Evolutionary conservation across 2,329 filamentous ascomycete species (phyloP), one percentile per base, ranked within the genome.

Genomic region (Fusarium tjaetaba): DNA sequence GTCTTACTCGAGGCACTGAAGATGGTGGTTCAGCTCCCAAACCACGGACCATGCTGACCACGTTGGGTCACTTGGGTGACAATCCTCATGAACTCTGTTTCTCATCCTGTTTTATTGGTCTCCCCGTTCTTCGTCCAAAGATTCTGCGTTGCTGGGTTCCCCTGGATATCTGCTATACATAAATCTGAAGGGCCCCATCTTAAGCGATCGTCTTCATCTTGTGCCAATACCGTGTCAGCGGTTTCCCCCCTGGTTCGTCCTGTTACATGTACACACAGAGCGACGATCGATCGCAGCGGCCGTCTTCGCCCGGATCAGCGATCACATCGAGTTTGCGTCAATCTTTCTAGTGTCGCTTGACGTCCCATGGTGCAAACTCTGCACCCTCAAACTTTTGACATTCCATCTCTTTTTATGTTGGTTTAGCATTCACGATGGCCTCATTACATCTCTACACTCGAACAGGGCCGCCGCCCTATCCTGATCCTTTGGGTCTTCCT

Each of bases 401-500:
- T 22, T 14, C 14, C 38, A 11, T 32, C 18, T 30, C n/a, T 63
- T 26, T 26, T 30, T 16, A 38, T 45, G 65, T 38, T 49, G 14
- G 13, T 26, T 10, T 15, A 11, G 28, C 20, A n/a, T 39, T 60
- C 28, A 28, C 16, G 16, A 75, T 75, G 68, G 53, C 41, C 18
- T 70, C 52, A 20, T 39, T 41, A 22, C 15, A 42, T n/a, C 48
- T 74, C 10, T 72, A 57, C 15, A 41, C 60, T 46, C 71, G 71
- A 22, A 43, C 43, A 22, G 72, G 72, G 24, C 74, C 73, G 24
- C 71, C 70, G 13, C 70, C 77, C 11, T 74, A 74, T 30, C 75
- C 71, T 2, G 71, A 81, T 53, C 77, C 79, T 11, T 62, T 71
- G 36, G 73, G 76, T 45, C 80, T 81, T 13, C 80, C 80, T 4